phyloP scores from a whole-genome alignment of 177 flowering plant species.

The Telopea speciosissima region DNA sequence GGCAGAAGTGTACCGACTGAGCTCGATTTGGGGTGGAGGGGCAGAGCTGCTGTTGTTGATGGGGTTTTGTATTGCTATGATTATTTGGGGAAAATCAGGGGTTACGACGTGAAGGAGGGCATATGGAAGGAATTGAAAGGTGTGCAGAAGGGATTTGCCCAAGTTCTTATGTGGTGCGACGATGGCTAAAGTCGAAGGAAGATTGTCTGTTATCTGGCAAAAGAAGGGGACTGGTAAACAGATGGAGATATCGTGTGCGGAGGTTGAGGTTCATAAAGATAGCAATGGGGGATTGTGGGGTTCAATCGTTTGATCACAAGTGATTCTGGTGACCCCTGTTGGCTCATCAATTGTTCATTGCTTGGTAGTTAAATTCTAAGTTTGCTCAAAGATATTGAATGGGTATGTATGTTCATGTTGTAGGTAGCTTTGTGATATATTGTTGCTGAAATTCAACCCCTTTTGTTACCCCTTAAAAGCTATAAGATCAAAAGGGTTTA shows the following conservation, averaged over 20 bases:
- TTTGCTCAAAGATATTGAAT: neutral
- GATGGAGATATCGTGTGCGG: slow-evolving; percentile 48
- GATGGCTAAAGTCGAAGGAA: slow-evolving; percentile 53
- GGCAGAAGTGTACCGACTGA: slow-evolving; percentile 63
- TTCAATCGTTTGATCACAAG: slow-evolving; percentile 32
- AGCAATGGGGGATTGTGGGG: slow-evolving; percentile 40
- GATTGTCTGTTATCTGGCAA: slow-evolving; percentile 57
- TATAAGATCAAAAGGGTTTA: too few relatives aligned
- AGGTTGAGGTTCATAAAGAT: slow-evolving; percentile 38
- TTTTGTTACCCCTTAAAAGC: neutral
- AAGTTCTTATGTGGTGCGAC: slow-evolving; percentile 55
- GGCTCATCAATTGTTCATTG: slow-evolving; percentile 44
- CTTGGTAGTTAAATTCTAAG: slow-evolving; percentile 37
- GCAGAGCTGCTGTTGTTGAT: slow-evolving; percentile 77
- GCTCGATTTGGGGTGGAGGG: slow-evolving; percentile 83
- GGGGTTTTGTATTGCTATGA: too few relatives aligned
- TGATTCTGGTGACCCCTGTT: slow-evolving; percentile 28
- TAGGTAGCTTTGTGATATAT: neutral
- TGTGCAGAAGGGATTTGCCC: slow-evolving; percentile 43
- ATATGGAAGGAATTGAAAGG: too few relatives aligned
- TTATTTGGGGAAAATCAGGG: too few relatives aligned
- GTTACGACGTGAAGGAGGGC: too few relatives aligned
- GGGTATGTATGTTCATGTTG: neutral
- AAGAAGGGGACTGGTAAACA: slow-evolving; percentile 32
- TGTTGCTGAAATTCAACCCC: neutral